Evolutionary conservation across 2,329 filamentous ascomycete species (phyloP), one percentile per base, ranked within the genome.

Genomic region (Pestalotiopsis sp.): DNA sequence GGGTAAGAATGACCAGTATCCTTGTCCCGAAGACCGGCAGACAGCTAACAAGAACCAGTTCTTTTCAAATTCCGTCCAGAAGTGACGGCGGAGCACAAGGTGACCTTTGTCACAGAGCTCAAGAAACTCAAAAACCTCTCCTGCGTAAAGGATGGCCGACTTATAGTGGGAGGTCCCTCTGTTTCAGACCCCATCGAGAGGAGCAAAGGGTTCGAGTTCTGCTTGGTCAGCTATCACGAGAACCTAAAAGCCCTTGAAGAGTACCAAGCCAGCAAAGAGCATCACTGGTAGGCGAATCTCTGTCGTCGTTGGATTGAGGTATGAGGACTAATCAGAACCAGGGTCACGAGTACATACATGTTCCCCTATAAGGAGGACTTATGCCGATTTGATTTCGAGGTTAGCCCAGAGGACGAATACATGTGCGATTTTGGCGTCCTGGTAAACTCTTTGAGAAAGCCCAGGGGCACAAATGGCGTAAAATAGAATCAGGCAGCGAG

Each of bases 361-460:
- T 86, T 83, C 76, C 86, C 86, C 0, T 88, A 81, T 71, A 84
- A 83, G 20, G 85, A 88, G 64, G 85, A 88, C 67, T 75, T 88
- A 1, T 80, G 81, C 17, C 78, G 86, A 20, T 88, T 87, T 72
- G 86, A 88, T 71, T 88, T 88, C 70, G 85, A 88, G 23, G 41
- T 64, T 6, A 31, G 2, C 2, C 17, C 59, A 41, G 59, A 62
- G 9, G 59, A 62, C 38, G 27, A 20, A 20, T 62, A 62, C 31
- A 39, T 62, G 59, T 59, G 57, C 27, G 17, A 59, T 59, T 59
- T 59, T 23, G 13, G 9, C 3, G 57, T 3, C 3, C 0, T 59
- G 3, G 25, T 25, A 59, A 59, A 36, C 12, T 59, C 1, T 14
- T 9, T 59, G 4, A 3, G 57, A 1, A 59, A 36, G 36, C 2